Evolutionary conservation across 306 rosid species (phyloP), one percentile per base, ranked within the genome.

Genomic region (Boehmeria nivea): DNA sequence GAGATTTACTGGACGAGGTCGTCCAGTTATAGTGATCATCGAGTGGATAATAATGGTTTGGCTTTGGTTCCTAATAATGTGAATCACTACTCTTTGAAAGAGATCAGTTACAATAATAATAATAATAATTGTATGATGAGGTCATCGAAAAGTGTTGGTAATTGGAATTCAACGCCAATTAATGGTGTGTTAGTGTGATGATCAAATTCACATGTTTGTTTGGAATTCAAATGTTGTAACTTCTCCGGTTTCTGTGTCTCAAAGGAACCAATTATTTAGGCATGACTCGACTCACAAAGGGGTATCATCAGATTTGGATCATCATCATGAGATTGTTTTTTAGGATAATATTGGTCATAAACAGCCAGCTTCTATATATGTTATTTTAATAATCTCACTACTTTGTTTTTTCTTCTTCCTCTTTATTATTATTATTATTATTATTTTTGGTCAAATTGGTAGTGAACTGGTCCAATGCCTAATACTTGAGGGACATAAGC

Each of bases 131-230:
- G 9, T 6, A 31, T 6, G 36, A 4, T 31, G 2, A 31, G 36
- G 76, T 83, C 27, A 77, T 72, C 28, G 56, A 27, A 8, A 21
- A 11, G 51, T 37, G 73, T 72, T 2, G 89, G 94, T 6, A 78
- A 79, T 1, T 87, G 18, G 83, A 73, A 51, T 57, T 59, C 1
- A n/a, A n/a, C n/a, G n/a, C n/a, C n/a, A n/a, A n/a, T n/a, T n/a
- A n/a, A n/a, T n/a, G n/a, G n/a, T n/a, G n/a, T n/a, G n/a, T n/a
- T n/a, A n/a, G n/a, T n/a, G n/a, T n/a, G 82, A 79, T 1, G 84
- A 79, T 24, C 94, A 87, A 57, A 81, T 87, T 42, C 95, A 81
- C 60, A 84, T 87, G 95, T 81, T 87, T 75, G 95, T 84, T 33
- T 87, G 95, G 95, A 87, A 94, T 67, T 84, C 95, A 2, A 84